Evolutionary conservation across 1,284 basidiomycete species (phyloP).

Genomic region (Bjerkandera adusta): DNA sequence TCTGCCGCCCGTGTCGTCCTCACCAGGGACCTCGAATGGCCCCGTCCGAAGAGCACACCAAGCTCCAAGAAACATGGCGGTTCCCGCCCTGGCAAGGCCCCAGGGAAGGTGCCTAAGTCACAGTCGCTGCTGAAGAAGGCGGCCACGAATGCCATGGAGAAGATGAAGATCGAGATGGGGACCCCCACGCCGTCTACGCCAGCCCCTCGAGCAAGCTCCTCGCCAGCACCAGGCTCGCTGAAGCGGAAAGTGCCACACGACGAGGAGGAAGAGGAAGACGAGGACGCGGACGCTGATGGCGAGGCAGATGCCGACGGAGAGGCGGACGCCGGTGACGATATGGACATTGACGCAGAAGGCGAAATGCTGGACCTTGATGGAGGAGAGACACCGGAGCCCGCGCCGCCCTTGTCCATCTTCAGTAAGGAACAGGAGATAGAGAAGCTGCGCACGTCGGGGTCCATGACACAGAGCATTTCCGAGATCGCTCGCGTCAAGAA

Average conservation of each 20-base stretch:
- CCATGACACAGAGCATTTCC: constrained; percentile 98
- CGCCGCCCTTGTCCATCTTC: constrained; percentile 53
- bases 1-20: constrained; percentile 84
- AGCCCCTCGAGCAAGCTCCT: constrained; percentile 48
- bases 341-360: constrained; percentile 36
- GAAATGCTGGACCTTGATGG: constrained; percentile 46
- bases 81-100: constrained; percentile 63
- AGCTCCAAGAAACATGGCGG: constrained; percentile 52
- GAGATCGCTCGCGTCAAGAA: constrained; percentile 99
- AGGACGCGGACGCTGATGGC: constrained; percentile 52
- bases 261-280: constrained; percentile 58
- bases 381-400: constrained; percentile 35
- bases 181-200: constrained; percentile 29
- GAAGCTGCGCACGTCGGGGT: constrained; percentile 95
- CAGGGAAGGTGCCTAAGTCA: constrained; percentile 49
- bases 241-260: constrained; percentile 67
- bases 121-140: constrained; percentile 35
- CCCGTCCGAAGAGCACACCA: constrained; percentile 77
- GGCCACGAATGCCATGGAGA: constrained; percentile 29
- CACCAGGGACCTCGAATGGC: constrained; percentile 91
- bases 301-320: constrained; percentile 51
- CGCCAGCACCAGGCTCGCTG: constrained; percentile 55
- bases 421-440: constrained; percentile 99
- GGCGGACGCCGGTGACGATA: constrained; percentile 50
- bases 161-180: constrained; percentile 25